Conservation (phyloP, 2,329 filamentous ascomycete genomes). For the Raffaelea albimanens region DNA sequence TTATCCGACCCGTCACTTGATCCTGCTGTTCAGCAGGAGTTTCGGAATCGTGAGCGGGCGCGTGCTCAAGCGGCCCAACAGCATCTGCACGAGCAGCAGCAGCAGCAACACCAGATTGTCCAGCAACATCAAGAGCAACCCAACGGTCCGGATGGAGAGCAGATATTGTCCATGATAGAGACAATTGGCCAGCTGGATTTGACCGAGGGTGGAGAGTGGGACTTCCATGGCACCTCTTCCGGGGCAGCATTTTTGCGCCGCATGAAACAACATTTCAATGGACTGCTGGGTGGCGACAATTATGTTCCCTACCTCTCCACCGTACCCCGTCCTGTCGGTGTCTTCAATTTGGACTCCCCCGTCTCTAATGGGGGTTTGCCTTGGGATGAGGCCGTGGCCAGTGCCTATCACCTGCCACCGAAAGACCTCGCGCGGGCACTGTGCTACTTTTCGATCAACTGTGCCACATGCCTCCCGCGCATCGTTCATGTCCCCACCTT, state of each 20-base stretch:
- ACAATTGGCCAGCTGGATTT: conserved; percentile 85
- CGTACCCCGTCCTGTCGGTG: conserved; percentile 36
- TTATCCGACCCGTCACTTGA: conserved; percentile 79
- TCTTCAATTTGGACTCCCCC: conserved; percentile 59
- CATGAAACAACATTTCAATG: conserved; percentile 80
- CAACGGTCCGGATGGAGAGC: conserved; percentile 2
- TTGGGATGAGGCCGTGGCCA: conserved; percentile 42
- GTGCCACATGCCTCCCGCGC: conserved; percentile 50
- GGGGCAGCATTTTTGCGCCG: conserved; percentile 80
- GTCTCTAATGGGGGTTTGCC: conserved; percentile 56
- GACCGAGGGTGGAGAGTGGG: conserved; percentile 84
- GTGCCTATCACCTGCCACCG: conserved; percentile 59
- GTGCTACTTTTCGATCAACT: conserved; percentile 46
- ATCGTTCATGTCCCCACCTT: conserved; percentile 78
- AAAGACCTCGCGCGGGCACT: conserved; percentile 44
- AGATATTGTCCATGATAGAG: conserved; percentile 86
- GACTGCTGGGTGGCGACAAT: conserved; percentile 58
- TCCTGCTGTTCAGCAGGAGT: conserved; percentile 62
- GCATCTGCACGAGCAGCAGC: conserved; percentile 27
- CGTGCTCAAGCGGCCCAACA: conserved; percentile 34
- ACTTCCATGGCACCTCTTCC: conserved; percentile 91
- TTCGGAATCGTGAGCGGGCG: conserved; percentile 44
- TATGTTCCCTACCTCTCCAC: conserved; percentile 47
- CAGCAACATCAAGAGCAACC: conserved; percentile 23
- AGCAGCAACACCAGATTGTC: conserved; percentile 11